Conservation (phyloP, 2,329 filamentous ascomycete genomes). For the Colletotrichum sp. region DNA sequence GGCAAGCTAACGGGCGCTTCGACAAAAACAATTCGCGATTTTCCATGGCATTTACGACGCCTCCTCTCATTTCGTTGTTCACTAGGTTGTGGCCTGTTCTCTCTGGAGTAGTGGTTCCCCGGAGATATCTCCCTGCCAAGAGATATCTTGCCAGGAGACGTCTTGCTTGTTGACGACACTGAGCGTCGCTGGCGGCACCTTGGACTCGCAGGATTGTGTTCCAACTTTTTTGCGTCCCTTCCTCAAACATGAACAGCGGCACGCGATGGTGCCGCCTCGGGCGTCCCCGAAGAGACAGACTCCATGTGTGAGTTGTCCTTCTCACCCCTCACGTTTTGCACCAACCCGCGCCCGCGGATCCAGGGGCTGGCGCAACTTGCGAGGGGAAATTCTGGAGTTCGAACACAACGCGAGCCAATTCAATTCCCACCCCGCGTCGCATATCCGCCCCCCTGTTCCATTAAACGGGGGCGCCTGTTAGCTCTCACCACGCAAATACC, state of each 20-base stretch:
- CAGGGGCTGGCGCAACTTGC: neutral
- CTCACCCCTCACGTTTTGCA: neutral
- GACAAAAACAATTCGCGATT: neutral
- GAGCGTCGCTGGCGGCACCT: neutral
- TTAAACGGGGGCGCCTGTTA: neutral
- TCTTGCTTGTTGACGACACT: neutral
- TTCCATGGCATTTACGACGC: slow-evolving; percentile 12
- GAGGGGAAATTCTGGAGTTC: neutral
- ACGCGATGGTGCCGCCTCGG: neutral
- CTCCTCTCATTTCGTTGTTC: slow-evolving; percentile 1
- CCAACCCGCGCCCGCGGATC: neutral
- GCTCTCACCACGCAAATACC: neutral
- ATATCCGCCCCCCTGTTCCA: neutral
- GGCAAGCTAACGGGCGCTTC: neutral
- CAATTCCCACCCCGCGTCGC: neutral
- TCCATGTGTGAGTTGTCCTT: neutral
- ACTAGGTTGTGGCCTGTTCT: neutral
- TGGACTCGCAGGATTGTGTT: neutral
- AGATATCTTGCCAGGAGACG: neutral
- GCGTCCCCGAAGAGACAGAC: neutral
- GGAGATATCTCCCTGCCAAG: neutral
- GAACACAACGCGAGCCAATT: neutral
- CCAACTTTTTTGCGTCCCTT: neutral
- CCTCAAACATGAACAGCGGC: neutral
- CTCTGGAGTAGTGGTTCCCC: neutral